A percentile compares a stretch with the other conserved stretches of the same genome.
These are phyloP conservation scores for Cyclanthera cordifolia DNA, from an alignment of 306 rosid species.

Conservation along the genomic window DNA sequence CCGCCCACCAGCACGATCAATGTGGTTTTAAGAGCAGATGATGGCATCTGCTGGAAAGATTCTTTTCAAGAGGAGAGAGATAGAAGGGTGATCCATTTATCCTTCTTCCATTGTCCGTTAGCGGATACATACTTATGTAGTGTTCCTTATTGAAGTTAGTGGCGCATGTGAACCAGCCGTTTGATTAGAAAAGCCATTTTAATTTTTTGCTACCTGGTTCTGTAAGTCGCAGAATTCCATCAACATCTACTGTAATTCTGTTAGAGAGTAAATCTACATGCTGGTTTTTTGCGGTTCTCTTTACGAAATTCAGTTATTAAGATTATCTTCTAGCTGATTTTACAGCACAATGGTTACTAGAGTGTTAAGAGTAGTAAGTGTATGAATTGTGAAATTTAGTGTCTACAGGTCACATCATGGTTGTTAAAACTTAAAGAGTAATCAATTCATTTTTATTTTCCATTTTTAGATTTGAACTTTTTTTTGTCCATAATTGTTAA, in stretches of 20 bases:
- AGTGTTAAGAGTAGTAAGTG: neutral
- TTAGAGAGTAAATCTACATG: neutral
- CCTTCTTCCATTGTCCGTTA: constrained; percentile 6
- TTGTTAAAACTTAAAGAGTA: neutral
- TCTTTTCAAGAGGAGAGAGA: constrained; percentile 6
- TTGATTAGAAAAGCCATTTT: neutral
- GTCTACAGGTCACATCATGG: neutral
- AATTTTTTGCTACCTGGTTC: neutral
- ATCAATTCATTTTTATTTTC: neutral
- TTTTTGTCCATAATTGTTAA: neutral
- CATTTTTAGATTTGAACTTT: neutral
- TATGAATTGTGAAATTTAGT: constrained; percentile 1
- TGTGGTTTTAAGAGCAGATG: neutral
- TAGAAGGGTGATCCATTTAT: neutral
- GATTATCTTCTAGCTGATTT: neutral
- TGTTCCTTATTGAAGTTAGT: constrained; percentile 4
- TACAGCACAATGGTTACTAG: neutral
- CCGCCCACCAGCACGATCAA: neutral
- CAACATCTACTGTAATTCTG: neutral
- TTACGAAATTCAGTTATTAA: neutral
- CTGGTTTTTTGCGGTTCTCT: neutral
- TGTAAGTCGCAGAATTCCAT: neutral
- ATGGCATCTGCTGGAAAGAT: neutral
- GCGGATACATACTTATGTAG: constrained; percentile 3
- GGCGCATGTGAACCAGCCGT: constrained; percentile 6